A percentile compares a stretch with the other conserved stretches of the same genome.
phyloP scores from a whole-genome alignment of 768 basidiomycete genomes.

The Astraeus odoratus region DNA sequence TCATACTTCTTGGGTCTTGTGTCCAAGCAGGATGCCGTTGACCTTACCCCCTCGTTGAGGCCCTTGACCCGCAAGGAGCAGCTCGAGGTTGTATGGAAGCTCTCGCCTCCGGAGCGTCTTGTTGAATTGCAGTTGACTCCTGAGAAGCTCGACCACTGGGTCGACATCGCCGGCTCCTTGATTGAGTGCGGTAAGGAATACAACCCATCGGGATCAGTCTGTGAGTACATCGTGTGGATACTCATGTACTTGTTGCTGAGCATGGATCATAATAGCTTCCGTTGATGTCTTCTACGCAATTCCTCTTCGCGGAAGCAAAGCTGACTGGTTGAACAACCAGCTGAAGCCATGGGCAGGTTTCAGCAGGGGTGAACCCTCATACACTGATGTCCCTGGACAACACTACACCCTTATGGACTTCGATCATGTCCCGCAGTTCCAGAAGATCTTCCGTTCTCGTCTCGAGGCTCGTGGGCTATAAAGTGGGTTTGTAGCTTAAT shows the following conservation, averaged over 20 bases:
- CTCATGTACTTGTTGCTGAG: neutral
- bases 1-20: constrained; percentile 34
- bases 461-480: constrained; percentile 9
- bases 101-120: constrained; percentile 22
- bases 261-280: neutral
- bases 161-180: constrained; percentile 23
- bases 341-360: constrained; percentile 12
- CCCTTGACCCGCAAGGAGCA: constrained; percentile 18
- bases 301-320: constrained; percentile 9
- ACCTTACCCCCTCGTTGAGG: constrained; percentile 15
- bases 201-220: neutral
- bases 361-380: constrained; percentile 7
- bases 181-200: constrained; percentile 10
- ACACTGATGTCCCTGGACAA: constrained; percentile 10
- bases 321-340: constrained; percentile 11
- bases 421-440: constrained; percentile 8
- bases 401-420: constrained; percentile 14
- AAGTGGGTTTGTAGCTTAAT: neutral
- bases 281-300: neutral
- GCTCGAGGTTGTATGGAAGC: constrained; percentile 20
- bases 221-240: neutral
- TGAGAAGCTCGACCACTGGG: constrained; percentile 22
- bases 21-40: constrained; percentile 18
- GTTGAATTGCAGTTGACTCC: constrained; percentile 22
- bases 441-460: constrained; percentile 10